Percentiles rank a stretch among this genome's conserved stretches.
phyloP scores from a whole-genome alignment of 495 filamentous ascomycete genomes.

The Aspergillus egyptiacus region DNA sequence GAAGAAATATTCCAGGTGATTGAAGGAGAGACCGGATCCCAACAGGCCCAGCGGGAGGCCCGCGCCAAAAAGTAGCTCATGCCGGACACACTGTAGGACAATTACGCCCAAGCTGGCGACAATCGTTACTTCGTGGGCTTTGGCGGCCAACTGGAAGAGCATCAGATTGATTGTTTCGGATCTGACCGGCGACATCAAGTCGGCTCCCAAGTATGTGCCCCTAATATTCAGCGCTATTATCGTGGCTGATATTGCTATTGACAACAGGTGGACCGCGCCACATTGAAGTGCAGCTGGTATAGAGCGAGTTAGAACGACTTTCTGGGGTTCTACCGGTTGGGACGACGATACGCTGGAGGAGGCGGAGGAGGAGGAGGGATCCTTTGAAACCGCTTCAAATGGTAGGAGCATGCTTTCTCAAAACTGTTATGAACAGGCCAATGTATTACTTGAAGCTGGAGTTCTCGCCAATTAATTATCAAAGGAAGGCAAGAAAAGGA shows the following conservation, averaged over 20 bases:
- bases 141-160: conserved; percentile 20
- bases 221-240: conserved; percentile 15
- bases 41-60: conserved; percentile 20
- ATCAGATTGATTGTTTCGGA: conserved; percentile 17
- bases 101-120: conserved; percentile 15
- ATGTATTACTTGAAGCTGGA: too few relatives aligned
- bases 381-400: not conserved
- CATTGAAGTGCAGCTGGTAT: conserved; percentile 9
- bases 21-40: conserved; percentile 14
- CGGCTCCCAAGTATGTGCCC: conserved; percentile 11
- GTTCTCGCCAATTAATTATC: too few relatives aligned
- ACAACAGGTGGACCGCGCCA: conserved; percentile 14
- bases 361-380: not conserved
- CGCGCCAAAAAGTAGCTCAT: conserved; percentile 19
- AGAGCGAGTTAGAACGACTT: not conserved
- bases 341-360: not conserved
- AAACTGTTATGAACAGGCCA: not conserved
- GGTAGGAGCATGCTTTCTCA: not conserved
- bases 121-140: conserved; percentile 18
- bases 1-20: conserved; percentile 16
- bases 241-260: conserved; percentile 11
- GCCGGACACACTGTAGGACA: conserved; percentile 15
- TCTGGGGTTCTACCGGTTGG: not conserved
- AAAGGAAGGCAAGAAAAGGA: too few relatives aligned
- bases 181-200: conserved; percentile 12